These are phyloP conservation scores for Brasenia schreberi DNA, from an alignment of 164 flowering plant genomes.

Conservation along the genomic window DNA sequence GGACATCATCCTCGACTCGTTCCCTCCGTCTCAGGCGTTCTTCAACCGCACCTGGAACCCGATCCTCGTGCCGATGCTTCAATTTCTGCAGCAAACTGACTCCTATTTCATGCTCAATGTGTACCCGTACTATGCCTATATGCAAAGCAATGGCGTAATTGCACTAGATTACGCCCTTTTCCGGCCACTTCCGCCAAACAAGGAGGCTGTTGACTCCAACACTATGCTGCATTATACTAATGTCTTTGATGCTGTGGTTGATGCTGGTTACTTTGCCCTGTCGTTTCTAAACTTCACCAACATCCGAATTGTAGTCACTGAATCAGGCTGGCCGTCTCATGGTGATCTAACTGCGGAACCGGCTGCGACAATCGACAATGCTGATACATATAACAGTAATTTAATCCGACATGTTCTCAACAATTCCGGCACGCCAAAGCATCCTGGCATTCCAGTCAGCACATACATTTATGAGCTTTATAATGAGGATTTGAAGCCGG, in stretches of 20 bases:
- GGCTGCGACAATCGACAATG: conserved; percentile 74
- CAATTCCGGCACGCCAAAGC: conserved; percentile 83
- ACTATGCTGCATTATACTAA: conserved; percentile 88
- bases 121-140: conserved; percentile 90
- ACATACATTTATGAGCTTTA: conserved; percentile 86
- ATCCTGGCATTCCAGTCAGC: conserved; percentile 64
- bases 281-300: conserved; percentile 66
- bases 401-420: conserved; percentile 70
- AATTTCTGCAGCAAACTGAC: conserved; percentile 50
- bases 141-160: conserved; percentile 89
- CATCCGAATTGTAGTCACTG: conserved; percentile 69
- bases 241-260: conserved; percentile 88
- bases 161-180: conserved; percentile 74
- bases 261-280: conserved; percentile 75
- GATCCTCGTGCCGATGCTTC: conserved; percentile 41
- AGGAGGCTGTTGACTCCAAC: conserved; percentile 92
- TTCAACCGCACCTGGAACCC: conserved; percentile 57
- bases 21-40: conserved; percentile 95
- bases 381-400: conserved; percentile 64
- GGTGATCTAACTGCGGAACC: conserved; percentile 67
- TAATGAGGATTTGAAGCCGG: conserved; percentile 69
- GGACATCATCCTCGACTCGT: conserved; percentile 72
- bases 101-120: conserved; percentile 90
- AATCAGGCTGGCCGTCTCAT: conserved; percentile 84
- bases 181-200: conserved; percentile 69